These are phyloP conservation scores for Stentor coeruleus DNA, from an alignment of 73 alveolate species.

Conservation along the genomic window DNA sequence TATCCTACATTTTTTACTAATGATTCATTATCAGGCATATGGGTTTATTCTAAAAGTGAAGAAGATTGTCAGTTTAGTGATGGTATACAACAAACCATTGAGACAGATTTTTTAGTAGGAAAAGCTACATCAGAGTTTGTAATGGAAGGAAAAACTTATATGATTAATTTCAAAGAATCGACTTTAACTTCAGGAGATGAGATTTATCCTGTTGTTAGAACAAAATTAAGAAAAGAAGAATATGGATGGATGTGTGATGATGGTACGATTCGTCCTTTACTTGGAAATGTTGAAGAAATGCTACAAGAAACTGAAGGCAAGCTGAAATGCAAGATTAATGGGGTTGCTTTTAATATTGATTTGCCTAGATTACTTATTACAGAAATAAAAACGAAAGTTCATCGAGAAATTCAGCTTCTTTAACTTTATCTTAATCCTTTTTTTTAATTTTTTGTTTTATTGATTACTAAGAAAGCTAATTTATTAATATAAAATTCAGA, in stretches of 20 bases:
- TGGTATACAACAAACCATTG: neutral
- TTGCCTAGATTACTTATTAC: neutral
- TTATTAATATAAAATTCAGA: too few relatives aligned
- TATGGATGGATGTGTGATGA: neutral
- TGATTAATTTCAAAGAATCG: neutral
- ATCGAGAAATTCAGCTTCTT: neutral
- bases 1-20: neutral
- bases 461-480: too few relatives aligned
- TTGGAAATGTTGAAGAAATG: neutral
- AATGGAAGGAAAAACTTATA: neutral
- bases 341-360: neutral
- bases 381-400: neutral
- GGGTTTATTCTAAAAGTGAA: neutral
- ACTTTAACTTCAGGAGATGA: neutral
- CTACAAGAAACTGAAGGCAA: neutral
- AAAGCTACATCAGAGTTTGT: neutral
- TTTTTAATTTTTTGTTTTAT: too few relatives aligned
- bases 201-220: neutral
- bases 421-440: too few relatives aligned
- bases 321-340: neutral
- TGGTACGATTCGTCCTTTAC: neutral
- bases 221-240: neutral
- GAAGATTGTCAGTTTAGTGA: neutral
- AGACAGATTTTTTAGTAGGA: neutral
- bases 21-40: neutral